Percentiles rank a stretch among this genome's conserved stretches.
phyloP scores from a whole-genome alignment of 106 monocot genomes.

The Allium fistulosum region DNA sequence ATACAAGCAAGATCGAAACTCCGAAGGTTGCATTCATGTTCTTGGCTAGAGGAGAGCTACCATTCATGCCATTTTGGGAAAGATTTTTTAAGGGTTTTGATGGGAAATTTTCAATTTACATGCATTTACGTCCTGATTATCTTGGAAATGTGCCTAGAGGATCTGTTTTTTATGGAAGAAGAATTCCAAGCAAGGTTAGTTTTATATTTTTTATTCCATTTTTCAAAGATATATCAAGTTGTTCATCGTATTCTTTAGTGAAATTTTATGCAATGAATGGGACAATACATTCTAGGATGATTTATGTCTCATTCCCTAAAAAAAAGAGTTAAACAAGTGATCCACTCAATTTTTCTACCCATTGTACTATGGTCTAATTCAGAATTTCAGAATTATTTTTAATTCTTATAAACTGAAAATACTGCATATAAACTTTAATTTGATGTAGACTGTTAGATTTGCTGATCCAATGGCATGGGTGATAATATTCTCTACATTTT shows the following conservation, averaged over 20 bases:
- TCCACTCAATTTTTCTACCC: no score
- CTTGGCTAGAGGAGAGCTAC: slow-evolving; percentile 42
- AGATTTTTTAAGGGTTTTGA: slow-evolving; percentile 66
- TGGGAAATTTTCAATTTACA: slow-evolving; percentile 65
- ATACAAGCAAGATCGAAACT: slow-evolving; percentile 11
- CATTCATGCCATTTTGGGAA: slow-evolving; percentile 79
- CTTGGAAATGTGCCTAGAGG: slow-evolving; percentile 16
- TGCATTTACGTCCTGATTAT: slow-evolving; percentile 50
- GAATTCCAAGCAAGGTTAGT: slow-evolving; percentile 75
- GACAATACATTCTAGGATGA: not conserved
- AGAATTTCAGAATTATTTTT: no score
- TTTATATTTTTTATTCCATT: not conserved
- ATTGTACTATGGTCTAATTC: no score
- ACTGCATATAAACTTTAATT: no score
- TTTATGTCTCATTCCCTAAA: no score
- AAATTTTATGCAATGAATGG: not conserved
- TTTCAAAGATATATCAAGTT: not conserved
- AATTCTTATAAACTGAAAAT: no score
- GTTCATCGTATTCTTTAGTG: not conserved
- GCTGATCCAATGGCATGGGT: no score
- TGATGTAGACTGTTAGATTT: no score
- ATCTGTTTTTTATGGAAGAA: slow-evolving; percentile 56
- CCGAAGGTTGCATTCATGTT: slow-evolving; percentile 92
- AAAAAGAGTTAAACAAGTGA: no score
- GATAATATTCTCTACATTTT: no score